phyloP scores from a whole-genome alignment of 1,139 yeast genomes.

The Yamadazyma diospyri region DNA sequence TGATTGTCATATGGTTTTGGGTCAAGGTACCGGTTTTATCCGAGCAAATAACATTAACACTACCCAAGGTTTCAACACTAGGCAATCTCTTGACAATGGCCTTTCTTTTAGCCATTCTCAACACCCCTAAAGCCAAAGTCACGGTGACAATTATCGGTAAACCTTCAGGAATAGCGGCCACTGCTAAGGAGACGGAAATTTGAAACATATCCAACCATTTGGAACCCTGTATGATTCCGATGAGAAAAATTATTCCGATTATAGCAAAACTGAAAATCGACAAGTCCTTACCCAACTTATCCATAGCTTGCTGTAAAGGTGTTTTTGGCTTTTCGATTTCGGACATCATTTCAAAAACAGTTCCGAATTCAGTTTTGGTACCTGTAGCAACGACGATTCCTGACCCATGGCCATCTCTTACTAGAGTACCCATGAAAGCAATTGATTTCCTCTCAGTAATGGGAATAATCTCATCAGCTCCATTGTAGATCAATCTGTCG shows the following conservation, averaged over 20 bases:
- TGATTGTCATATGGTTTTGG: constrained; percentile 89
- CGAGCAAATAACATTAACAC: constrained; percentile 91
- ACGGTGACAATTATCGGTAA: constrained; percentile 95
- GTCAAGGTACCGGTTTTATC: constrained; percentile 96
- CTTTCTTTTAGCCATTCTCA: constrained; percentile 89
- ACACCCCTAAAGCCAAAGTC: constrained; percentile 89
- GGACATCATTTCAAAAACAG: constrained; percentile 88
- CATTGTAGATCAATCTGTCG: constrained; percentile 25
- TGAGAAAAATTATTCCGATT: constrained; percentile 80
- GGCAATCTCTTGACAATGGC: constrained; percentile 94
- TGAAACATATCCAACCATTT: constrained; percentile 97
- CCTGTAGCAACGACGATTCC: constrained; percentile 95
- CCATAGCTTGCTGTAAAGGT: constrained; percentile 93
- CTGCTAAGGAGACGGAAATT: constrained; percentile 92
- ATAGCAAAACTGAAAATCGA: constrained; percentile 78
- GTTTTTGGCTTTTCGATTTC: constrained; percentile 94
- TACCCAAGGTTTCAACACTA: constrained; percentile 92
- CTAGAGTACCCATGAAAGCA: constrained; percentile 95
- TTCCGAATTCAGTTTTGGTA: constrained; percentile 82
- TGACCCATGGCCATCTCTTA: constrained; percentile 87
- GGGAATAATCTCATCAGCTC: constrained; percentile 29
- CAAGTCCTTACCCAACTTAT: constrained; percentile 84
- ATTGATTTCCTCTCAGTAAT: constrained; percentile 68
- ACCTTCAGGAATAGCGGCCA: constrained; percentile 98
- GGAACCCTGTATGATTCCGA: constrained; percentile 88